phyloP scores from a whole-genome alignment of 805 yeast genomes.

The Nakazawaea holstii region DNA sequence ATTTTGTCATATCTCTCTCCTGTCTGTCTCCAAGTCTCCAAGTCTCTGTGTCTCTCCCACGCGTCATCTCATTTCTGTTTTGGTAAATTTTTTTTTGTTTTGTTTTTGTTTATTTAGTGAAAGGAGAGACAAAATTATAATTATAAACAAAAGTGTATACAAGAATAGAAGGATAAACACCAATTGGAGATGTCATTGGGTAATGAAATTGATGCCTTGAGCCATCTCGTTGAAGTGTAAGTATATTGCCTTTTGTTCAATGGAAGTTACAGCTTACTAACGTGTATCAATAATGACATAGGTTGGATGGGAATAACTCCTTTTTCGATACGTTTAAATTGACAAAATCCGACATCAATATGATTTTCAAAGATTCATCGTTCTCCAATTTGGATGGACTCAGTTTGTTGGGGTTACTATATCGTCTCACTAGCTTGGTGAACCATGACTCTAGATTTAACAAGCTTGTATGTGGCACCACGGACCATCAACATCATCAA shows the following conservation, averaged over 20 bases:
- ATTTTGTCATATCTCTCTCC: background rate
- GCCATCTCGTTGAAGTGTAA: conserved; percentile 5
- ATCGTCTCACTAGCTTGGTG: background rate
- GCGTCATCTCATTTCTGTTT: no score
- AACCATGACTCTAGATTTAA: conserved; percentile 2
- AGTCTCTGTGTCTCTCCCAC: no score
- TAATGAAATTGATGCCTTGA: conserved; percentile 5
- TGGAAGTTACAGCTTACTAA: background rate
- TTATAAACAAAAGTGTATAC: background rate
- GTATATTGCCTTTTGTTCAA: background rate
- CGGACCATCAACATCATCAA: background rate
- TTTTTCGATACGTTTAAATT: conserved; percentile 6
- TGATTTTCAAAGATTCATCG: background rate
- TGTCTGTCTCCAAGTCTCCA: no score
- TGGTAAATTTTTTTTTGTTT: no score
- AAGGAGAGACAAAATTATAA: background rate
- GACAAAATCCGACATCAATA: background rate
- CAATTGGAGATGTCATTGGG: conserved; percentile 1
- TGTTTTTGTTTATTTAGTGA: no score
- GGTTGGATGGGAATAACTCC: conserved; percentile 4
- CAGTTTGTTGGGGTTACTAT: conserved; percentile 1
- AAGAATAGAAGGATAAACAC: background rate
- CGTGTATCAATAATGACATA: background rate
- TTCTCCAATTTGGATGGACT: background rate
- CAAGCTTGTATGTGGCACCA: background rate